Evolutionary conservation across 345 rosid genomes (phyloP).

Genomic region (Theobroma cacao): DNA sequence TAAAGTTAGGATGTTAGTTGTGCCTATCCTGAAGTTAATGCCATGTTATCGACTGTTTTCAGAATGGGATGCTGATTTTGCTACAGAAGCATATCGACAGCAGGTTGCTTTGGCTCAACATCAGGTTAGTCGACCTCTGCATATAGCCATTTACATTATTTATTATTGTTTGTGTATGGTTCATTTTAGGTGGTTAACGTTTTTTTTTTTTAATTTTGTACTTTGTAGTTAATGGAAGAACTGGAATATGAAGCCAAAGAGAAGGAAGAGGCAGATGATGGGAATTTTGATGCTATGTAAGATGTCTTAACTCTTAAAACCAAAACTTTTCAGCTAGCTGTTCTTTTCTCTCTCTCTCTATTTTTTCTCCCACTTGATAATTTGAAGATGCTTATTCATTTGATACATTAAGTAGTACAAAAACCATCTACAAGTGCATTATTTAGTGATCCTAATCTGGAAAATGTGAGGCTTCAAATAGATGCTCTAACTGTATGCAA

Average conservation of each 20-base stretch:
- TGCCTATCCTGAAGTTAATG: conserved; percentile 7
- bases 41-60: conserved; percentile 15
- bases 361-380: background rate
- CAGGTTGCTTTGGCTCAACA: conserved; percentile 92
- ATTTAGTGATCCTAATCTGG: background rate
- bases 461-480: background rate
- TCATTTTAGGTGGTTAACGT: conserved; percentile 1
- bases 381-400: background rate
- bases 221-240: conserved; percentile 82
- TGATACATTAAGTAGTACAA: background rate
- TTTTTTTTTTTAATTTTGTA: conserved; percentile 20
- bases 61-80: conserved; percentile 99
- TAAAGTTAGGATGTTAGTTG: background rate
- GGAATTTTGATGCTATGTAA: conserved; percentile 52
- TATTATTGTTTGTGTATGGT: background rate
- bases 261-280: conserved; percentile 69
- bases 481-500: background rate
- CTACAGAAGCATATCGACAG: conserved; percentile 98
- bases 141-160: background rate
- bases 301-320: conserved; percentile 33
- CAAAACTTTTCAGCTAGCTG: background rate
- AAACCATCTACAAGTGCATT: background rate
- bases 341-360: background rate
- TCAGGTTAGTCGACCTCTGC: conserved; percentile 51
- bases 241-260: conserved; percentile 84